Percentiles rank a stretch among this genome's conserved stretches.
These are phyloP conservation scores for Extremus antarcticus DNA, from an alignment of 495 filamentous ascomycete genomes.

Conservation along the genomic window DNA sequence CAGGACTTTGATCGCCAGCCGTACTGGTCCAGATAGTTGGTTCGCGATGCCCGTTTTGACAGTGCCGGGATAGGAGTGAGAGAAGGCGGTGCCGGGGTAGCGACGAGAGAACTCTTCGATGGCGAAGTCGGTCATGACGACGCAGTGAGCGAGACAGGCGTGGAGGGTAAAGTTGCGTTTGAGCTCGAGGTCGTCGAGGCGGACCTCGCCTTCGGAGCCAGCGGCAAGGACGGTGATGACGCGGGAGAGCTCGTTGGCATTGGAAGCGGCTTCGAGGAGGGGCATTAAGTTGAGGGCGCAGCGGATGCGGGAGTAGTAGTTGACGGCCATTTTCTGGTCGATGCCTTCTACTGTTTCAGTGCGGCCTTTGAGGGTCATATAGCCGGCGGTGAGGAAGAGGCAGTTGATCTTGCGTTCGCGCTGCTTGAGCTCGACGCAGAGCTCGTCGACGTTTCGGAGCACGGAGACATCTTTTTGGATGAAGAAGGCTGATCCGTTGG, in stretches of 20 bases:
- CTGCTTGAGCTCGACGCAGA: slow-evolving; percentile 44
- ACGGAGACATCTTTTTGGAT: slow-evolving; percentile 48
- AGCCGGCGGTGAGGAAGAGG: slow-evolving; percentile 46
- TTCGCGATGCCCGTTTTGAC: slow-evolving; percentile 23
- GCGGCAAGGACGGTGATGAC: slow-evolving; percentile 27
- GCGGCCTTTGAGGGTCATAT: slow-evolving; percentile 28
- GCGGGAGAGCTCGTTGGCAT: slow-evolving; percentile 20
- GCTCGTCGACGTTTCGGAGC: slow-evolving; percentile 47
- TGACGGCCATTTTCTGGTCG: slow-evolving; percentile 40
- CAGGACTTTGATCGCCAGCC: slow-evolving; percentile 18
- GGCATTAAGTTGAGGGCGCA: slow-evolving; percentile 39
- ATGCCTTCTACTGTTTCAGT: slow-evolving; percentile 50
- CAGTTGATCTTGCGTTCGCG: slow-evolving; percentile 51
- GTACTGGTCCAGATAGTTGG: slow-evolving; percentile 17
- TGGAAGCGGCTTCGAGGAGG: slow-evolving; percentile 16
- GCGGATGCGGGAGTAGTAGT: slow-evolving; percentile 52
- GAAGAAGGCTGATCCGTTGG: slow-evolving; percentile 43
- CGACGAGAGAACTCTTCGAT: slow-evolving; percentile 15
- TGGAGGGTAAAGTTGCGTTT: slow-evolving; percentile 23
- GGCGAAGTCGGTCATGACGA: slow-evolving; percentile 19
- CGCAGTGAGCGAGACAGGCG: slow-evolving; percentile 20
- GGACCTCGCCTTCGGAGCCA: slow-evolving; percentile 18
- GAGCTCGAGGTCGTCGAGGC: slow-evolving; percentile 23
- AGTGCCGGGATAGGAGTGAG: slow-evolving; percentile 21
- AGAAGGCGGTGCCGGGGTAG: slow-evolving; percentile 15